Evolutionary conservation across 2,329 filamentous ascomycete species (phyloP), one percentile per base, ranked within the genome.

Genomic region (Colletotrichum lupini): DNA sequence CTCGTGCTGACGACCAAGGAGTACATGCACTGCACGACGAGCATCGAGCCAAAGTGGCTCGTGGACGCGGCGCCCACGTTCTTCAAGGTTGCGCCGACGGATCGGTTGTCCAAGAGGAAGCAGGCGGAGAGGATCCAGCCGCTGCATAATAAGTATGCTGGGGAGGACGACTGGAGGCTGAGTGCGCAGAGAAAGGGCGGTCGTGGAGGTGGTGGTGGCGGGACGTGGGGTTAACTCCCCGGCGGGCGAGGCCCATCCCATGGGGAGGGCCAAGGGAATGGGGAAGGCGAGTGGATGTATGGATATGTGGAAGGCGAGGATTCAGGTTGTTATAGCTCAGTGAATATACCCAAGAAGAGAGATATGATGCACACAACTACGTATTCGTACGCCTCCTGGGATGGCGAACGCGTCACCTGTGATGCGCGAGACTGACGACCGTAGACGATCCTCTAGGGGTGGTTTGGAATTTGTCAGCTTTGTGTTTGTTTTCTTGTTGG

Each of bases 1-100:
- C 87, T 99, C 24, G 94, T 98, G 8, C 88, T 98, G 78, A 99
- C 97, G 28, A 97, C 94, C 28, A 96, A 97, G 85, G 97, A 99
- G 85, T 99, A 98, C 83, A 98, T 99, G 97, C 95, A 98, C 79
- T 94, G 91, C 80, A 97, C 95, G 16, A 98, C 95, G 4, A 90
- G 90, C 4, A 98, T 99, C 78, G 97, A 99, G 84, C 96, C 97
- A 9, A 98, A 97, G 80, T 93, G 91, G 91, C 89, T 99, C 26
- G 95, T 98, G 1, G 95, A 98, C 79, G 96, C 95, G 14, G 97
- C 97, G n/a, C 97, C 97, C 11, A 98, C 95, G 0, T 99, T 98
- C 86, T 99, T 98, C 91, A 98, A 97, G 88, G 95, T 98, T 5
- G 96, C 97, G 22, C 92, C 94, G 0, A 96, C 93, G 46, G 95